These are phyloP conservation scores for Ogataea chonburiensis DNA, from an alignment of 805 yeast genomes.

Conservation along the genomic window DNA sequence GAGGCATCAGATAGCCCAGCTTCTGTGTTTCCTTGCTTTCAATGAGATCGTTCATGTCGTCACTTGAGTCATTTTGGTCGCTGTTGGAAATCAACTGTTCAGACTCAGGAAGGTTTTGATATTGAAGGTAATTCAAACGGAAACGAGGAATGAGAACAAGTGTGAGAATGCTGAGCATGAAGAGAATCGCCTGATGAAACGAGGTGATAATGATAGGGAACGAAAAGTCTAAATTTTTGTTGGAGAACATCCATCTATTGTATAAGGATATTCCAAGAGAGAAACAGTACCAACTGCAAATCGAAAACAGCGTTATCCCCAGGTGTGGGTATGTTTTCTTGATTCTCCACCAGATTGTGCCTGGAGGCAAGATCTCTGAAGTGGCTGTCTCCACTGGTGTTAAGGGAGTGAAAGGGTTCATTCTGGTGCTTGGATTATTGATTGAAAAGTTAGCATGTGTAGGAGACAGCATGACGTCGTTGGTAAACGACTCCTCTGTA, in stretches of 20 bases:
- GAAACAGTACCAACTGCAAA: slow-evolving; percentile 59
- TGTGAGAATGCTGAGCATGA: slow-evolving; percentile 48
- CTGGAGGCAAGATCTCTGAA: not conserved
- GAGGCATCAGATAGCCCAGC: slow-evolving; percentile 29
- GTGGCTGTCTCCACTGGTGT: not conserved
- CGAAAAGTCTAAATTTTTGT: slow-evolving; percentile 64
- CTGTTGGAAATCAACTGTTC: slow-evolving; percentile 1
- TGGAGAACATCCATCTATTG: slow-evolving; percentile 97
- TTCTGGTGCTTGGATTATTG: not conserved
- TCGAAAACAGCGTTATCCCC: slow-evolving; percentile 29
- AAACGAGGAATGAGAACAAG: slow-evolving; percentile 48
- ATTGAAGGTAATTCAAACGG: slow-evolving; percentile 36
- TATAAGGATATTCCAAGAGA: slow-evolving; percentile 72
- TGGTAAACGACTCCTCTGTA: not conserved
- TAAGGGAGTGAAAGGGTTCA: slow-evolving; percentile 1
- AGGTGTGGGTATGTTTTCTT: slow-evolving; percentile 28
- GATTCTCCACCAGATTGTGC: slow-evolving; percentile 12
- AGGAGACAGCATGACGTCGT: slow-evolving; percentile 3
- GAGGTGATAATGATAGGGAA: slow-evolving; percentile 86
- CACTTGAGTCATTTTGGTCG: slow-evolving; percentile 8
- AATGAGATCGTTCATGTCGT: slow-evolving; percentile 8
- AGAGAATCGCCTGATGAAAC: slow-evolving; percentile 74
- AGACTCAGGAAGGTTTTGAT: slow-evolving; percentile 12
- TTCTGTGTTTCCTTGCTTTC: slow-evolving; percentile 11
- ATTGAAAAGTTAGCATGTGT: not conserved